Evolutionary conservation across 306 rosid species (phyloP).

Genomic region (Malus fusca): DNA sequence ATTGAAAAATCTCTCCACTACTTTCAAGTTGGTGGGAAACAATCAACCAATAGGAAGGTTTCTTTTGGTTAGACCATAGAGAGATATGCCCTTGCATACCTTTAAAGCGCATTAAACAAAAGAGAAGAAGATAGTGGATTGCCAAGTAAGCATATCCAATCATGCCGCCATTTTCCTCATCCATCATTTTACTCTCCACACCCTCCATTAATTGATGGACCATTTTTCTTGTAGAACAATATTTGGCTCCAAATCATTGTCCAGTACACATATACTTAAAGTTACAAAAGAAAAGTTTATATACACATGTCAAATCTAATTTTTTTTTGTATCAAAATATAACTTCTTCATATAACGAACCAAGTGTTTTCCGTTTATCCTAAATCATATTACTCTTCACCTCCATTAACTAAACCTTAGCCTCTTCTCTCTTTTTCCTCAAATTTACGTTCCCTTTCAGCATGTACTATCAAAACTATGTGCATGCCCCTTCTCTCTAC

Average conservation of each 20-base stretch:
- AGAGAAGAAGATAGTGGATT: conserved; percentile 38
- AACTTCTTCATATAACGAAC: no score
- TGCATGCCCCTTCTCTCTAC: conserved; percentile 9
- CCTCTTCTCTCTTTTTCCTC: not conserved
- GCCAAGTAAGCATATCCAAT: conserved; percentile 34
- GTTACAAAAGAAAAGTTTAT: no score
- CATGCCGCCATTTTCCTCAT: conserved; percentile 24
- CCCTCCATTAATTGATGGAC: not conserved
- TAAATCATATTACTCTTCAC: not conserved
- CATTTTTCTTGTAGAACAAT: not conserved
- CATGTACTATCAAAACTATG: not conserved
- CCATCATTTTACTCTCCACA: not conserved
- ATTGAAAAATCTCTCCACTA: not conserved
- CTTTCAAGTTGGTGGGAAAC: not conserved
- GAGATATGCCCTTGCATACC: conserved; percentile 7
- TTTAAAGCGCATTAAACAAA: conserved; percentile 44
- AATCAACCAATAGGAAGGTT: not conserved
- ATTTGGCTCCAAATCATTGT: not conserved
- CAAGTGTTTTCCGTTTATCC: fast-evolving
- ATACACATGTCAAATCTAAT: no score
- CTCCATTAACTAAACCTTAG: not conserved
- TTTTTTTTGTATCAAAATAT: no score
- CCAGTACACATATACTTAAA: no score
- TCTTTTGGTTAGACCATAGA: not conserved
- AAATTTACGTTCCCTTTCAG: not conserved